Conservation (phyloP, 2,329 filamentous ascomycete genomes). For the Cladosporium colombiae region DNA sequence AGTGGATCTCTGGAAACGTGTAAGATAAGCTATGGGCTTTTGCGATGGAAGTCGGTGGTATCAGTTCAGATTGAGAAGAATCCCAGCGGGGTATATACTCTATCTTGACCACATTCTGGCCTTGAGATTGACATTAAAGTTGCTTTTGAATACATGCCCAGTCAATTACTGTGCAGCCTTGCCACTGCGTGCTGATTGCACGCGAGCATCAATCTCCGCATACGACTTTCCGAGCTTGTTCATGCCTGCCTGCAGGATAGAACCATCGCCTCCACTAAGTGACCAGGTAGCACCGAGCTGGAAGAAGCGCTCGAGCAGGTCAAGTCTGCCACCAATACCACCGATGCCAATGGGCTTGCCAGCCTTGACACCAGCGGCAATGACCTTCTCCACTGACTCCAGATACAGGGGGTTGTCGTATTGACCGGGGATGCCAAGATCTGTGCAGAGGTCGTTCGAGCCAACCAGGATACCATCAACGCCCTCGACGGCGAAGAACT, state of each 20-base stretch:
- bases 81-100: background rate
- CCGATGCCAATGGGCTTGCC: conserved; percentile 46
- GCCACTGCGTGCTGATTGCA: background rate
- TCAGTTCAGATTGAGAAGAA: background rate
- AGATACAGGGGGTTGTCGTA: conserved; percentile 40
- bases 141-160: background rate
- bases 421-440: conserved; percentile 47
- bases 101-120: background rate
- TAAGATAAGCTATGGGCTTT: background rate
- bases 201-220: conserved; percentile 7
- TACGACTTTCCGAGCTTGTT: conserved; percentile 30
- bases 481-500: conserved; percentile 44
- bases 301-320: conserved; percentile 46
- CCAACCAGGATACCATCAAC: conserved; percentile 49
- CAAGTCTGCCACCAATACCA: conserved; percentile 44
- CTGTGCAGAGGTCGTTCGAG: conserved; percentile 47
- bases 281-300: conserved; percentile 43
- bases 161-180: background rate
- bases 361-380: conserved; percentile 41
- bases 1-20: background rate
- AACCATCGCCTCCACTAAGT: conserved; percentile 40
- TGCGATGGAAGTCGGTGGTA: background rate
- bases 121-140: background rate
- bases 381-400: conserved; percentile 39
- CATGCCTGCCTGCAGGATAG: conserved; percentile 41